phyloP scores from a whole-genome alignment of 495 filamentous ascomycete species.

The Penicillium ucsense region DNA sequence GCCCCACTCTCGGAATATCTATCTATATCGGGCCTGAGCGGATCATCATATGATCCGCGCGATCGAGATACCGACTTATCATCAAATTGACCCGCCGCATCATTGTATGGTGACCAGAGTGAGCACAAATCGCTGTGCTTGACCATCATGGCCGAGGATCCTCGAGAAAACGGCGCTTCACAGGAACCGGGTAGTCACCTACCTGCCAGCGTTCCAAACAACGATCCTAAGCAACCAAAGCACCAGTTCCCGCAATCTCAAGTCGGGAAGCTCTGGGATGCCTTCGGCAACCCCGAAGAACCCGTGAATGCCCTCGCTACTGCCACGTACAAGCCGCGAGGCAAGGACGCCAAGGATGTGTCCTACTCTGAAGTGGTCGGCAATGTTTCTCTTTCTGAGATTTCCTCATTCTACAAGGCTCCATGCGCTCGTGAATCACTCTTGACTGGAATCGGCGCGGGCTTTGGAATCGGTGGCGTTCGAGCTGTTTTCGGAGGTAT shows the following conservation, averaged over 20 bases:
- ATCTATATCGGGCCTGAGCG: slow-evolving; percentile 5
- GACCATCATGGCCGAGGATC: slow-evolving; percentile 46
- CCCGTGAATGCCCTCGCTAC: slow-evolving; percentile 40
- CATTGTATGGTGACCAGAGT: neutral
- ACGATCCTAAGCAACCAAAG: slow-evolving; percentile 24
- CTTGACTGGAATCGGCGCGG: slow-evolving; percentile 70
- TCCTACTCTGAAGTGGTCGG: slow-evolving; percentile 55
- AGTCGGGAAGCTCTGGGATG: slow-evolving; percentile 43
- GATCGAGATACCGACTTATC: slow-evolving; percentile 3
- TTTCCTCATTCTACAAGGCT: slow-evolving; percentile 61
- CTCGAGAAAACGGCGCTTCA: slow-evolving; percentile 23
- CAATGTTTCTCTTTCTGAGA: slow-evolving; percentile 57
- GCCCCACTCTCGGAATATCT: slow-evolving; percentile 23
- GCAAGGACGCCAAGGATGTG: slow-evolving; percentile 33
- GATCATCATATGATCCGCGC: neutral
- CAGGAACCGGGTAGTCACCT: slow-evolving; percentile 9
- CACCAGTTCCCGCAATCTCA: slow-evolving; percentile 36
- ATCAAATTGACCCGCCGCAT: neutral
- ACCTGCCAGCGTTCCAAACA: slow-evolving; percentile 11
- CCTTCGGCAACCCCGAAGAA: slow-evolving; percentile 40
- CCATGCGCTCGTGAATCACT: slow-evolving; percentile 80
- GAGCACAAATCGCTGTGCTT: neutral
- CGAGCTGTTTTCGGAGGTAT: slow-evolving; percentile 67
- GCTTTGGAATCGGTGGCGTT: slow-evolving; percentile 62
- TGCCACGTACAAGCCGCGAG: slow-evolving; percentile 36